Conservation (phyloP, 1,284 basidiomycete genomes). For the Cutaneotrichosporon sp. region DNA sequence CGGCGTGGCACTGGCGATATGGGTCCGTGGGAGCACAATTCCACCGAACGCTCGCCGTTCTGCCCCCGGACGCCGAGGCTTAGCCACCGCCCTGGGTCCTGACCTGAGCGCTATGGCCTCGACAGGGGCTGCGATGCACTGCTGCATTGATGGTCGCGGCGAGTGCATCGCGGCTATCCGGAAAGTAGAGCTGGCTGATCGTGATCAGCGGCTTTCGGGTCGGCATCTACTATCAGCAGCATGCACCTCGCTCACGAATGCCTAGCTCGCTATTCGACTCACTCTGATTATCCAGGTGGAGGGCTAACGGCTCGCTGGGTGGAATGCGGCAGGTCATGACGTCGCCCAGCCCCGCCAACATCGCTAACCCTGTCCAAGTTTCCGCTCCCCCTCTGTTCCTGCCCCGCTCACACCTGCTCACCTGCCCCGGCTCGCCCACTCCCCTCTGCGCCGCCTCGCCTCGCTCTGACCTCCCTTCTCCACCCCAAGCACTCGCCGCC, state of each 20-base stretch:
- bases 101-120: too few relatives aligned
- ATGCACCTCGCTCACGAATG: background rate
- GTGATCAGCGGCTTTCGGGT: background rate
- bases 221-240: background rate
- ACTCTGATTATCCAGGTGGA: background rate
- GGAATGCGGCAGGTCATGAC: background rate
- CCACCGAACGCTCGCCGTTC: too few relatives aligned
- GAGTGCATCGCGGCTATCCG: too few relatives aligned
- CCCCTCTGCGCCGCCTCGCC: background rate
- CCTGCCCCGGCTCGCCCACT: too few relatives aligned
- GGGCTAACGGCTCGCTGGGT: background rate
- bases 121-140: too few relatives aligned
- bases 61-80: too few relatives aligned
- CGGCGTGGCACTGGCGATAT: too few relatives aligned
- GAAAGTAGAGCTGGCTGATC: background rate
- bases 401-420: too few relatives aligned
- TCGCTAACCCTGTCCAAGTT: slow-evolving; percentile 3
- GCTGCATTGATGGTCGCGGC: too few relatives aligned
- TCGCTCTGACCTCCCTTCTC: background rate
- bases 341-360: slow-evolving; percentile 9
- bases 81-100: too few relatives aligned
- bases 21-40: too few relatives aligned
- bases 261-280: slow-evolving; percentile 4
- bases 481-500: background rate
- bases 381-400: too few relatives aligned